Percentiles rank a stretch among this genome's conserved stretches.
phyloP scores from a whole-genome alignment of 139 green algal genomes.

The Coelastrella sp. region DNA sequence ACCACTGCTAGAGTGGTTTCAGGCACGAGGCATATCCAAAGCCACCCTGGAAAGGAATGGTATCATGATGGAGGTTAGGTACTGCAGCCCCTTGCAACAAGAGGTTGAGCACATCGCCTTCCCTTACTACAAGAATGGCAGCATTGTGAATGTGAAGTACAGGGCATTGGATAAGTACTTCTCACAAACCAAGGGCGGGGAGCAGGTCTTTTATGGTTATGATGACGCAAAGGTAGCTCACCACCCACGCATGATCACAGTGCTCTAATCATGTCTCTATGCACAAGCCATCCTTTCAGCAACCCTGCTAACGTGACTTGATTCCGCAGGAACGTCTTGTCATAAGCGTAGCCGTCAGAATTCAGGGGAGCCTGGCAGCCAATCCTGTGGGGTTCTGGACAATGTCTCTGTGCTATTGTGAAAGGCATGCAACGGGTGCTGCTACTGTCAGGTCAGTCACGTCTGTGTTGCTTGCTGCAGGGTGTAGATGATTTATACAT shows the following conservation, averaged over 20 bases:
- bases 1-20: slow-evolving; percentile 67
- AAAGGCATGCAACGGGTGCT: neutral
- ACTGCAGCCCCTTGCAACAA: slow-evolving; percentile 16
- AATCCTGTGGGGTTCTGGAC: too few relatives aligned
- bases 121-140: slow-evolving; percentile 79
- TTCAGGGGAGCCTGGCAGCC: too few relatives aligned
- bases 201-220: slow-evolving; percentile 92
- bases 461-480: neutral
- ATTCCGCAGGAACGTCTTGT: too few relatives aligned
- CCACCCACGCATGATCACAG: neutral
- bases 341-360: neutral
- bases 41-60: slow-evolving; percentile 69
- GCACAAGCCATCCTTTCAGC: neutral
- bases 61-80: slow-evolving; percentile 56
- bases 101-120: slow-evolving; percentile 73
- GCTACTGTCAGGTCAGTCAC: neutral
- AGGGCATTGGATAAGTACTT: slow-evolving; percentile 54
- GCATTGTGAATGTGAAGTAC: slow-evolving; percentile 94
- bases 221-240: slow-evolving; percentile 75
- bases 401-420: neutral
- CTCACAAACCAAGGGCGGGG: slow-evolving; percentile 60
- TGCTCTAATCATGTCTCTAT: neutral
- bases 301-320: neutral
- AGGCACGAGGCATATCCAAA: slow-evolving; percentile 64
- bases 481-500: slow-evolving; percentile 71